Base-by-base conservation (phyloP, 2,329 filamentous ascomycete species). In the Hymenoscyphus scutula region DNA sequence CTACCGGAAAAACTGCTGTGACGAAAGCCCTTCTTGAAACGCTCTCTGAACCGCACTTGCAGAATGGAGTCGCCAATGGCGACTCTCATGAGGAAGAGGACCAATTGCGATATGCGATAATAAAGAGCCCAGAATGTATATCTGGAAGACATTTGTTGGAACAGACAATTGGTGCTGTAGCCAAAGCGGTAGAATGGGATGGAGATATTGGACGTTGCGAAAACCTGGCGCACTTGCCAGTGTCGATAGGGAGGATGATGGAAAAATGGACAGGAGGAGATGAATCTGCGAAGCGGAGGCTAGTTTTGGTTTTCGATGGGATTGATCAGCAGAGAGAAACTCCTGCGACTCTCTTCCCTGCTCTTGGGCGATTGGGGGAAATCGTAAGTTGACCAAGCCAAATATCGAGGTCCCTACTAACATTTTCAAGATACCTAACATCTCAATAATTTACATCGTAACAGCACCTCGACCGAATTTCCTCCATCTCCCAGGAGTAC, bases 271-370 rank as follows among this genome's bases (percentile, higher is more conserved):
- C 56, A 48, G 37, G 11, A 13, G 60, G 60, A 19, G 58, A 74
- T 76, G 45, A 68, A 72, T 23, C 61, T 61, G 48, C 45, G 30
- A 62, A 70, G 73, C 55, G 80, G 79, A 67, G 88, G 67, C 92
- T 97, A 69, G 87, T 94, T 8, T 76, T 98, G 62, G 90, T 97
- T 11, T 83, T 98, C 66, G 95, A 98, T 78, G 91, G 87, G 11
- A 88, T 98, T 62, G 94, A 98, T 74, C 84, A 83, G 65, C 90
- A 97, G 74, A 83, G 89, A 71, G 94, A 98, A 72, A 86, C 89
- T 5, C 86, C 90, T 5, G 82, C 86, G 2, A 96, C 91, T 1
- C 77, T 98, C 15, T 78, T 97, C 4, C 88, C 93, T 34, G 92
- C 91, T 13, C 77, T 99, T 65, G 91, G 90, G 25, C 84, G 93